Evolutionary conservation across 257 asterid genomes (phyloP).

Genomic region (Solanum tacnaense): DNA sequence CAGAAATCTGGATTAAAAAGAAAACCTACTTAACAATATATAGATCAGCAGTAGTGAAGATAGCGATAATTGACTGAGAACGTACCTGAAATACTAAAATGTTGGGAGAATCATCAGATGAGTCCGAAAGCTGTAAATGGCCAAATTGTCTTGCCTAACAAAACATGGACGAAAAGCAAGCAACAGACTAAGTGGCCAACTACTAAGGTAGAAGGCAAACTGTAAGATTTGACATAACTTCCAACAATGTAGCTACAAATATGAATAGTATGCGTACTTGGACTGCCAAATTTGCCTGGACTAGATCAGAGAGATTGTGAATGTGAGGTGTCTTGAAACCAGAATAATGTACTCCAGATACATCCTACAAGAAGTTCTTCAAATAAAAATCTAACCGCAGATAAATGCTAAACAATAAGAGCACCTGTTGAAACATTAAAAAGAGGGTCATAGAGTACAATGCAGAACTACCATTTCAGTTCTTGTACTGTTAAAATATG

Average conservation of each 20-base stretch:
- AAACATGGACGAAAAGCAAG: constrained; percentile 4
- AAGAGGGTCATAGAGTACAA: background rate
- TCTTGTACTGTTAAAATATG: background rate
- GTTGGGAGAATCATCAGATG: constrained; percentile 63
- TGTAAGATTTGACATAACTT: background rate
- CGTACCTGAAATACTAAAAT: constrained; percentile 90
- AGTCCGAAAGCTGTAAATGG: constrained; percentile 79
- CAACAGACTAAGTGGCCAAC: background rate
- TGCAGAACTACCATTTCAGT: background rate
- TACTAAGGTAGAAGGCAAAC: background rate
- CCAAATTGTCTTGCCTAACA: constrained; percentile 57
- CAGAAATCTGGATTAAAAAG: constrained; percentile 63
- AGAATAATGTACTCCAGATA: constrained; percentile 66
- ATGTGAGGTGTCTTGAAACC: constrained; percentile 70
- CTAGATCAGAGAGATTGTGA: constrained; percentile 95
- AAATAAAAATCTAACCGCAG: background rate
- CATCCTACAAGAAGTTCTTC: constrained; percentile 49
- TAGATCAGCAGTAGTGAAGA: background rate
- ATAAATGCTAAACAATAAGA: background rate
- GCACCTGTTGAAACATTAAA: background rate
- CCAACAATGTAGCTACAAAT: background rate
- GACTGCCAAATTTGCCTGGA: constrained; percentile 63
- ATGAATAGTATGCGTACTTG: constrained; percentile 34
- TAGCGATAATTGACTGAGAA: background rate
- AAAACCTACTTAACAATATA: constrained; percentile 5